phyloP scores from a whole-genome alignment of 2,329 filamentous ascomycete species.

The Colletotrichum karsti region DNA sequence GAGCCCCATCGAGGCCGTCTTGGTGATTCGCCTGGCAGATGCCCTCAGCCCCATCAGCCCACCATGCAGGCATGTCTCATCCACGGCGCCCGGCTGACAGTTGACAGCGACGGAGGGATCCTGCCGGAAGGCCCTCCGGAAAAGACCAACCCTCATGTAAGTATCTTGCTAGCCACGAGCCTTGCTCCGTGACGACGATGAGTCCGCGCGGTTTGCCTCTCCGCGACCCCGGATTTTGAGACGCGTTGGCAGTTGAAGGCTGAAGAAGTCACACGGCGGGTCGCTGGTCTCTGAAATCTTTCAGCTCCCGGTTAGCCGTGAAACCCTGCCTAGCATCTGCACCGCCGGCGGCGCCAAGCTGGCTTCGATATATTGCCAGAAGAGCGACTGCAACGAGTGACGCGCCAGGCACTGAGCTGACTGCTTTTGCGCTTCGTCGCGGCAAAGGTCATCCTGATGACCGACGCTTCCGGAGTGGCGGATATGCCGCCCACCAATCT shows the following conservation, averaged over 20 bases:
- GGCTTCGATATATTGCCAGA: not conserved
- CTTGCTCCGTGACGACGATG: not conserved
- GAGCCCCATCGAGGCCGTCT: not conserved
- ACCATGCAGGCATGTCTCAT: conserved; percentile 17
- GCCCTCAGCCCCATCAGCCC: not conserved
- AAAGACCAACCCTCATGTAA: no score
- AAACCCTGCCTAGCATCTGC: not conserved
- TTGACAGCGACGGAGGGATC: not conserved
- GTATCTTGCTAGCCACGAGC: not conserved
- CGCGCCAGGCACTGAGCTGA: not conserved
- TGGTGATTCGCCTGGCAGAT: not conserved
- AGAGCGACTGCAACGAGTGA: not conserved
- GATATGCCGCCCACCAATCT: not conserved
- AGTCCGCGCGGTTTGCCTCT: not conserved
- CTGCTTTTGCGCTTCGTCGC: not conserved
- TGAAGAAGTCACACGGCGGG: not conserved
- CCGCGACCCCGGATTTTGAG: not conserved
- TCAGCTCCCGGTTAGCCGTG: not conserved
- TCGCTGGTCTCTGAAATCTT: not conserved
- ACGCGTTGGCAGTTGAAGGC: not conserved
- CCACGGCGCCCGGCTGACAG: conserved; percentile 2
- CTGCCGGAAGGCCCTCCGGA: conserved; percentile 6
- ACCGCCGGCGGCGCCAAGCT: conserved; percentile 5
- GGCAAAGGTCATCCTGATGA: not conserved
- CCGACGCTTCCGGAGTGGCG: conserved; percentile 20